These are phyloP conservation scores for Alisma plantagoaquatica DNA, from an alignment of 106 monocot species.

Conservation along the genomic window DNA sequence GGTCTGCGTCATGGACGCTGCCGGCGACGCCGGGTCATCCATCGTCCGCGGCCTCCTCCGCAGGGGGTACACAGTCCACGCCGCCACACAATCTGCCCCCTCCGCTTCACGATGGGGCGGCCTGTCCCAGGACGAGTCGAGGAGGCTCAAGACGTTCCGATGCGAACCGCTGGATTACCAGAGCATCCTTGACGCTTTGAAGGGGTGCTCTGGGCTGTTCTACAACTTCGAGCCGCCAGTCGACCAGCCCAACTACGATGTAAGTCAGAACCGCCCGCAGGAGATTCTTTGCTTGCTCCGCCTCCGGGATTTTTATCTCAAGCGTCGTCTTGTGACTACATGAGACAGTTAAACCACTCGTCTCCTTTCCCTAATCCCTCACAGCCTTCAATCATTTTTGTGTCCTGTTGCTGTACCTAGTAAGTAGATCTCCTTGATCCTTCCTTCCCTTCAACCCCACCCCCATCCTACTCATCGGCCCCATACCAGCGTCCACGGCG, in stretches of 20 bases:
- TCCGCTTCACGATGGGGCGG: background rate
- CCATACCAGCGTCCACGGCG: too few relatives aligned
- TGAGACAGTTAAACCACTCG: too few relatives aligned
- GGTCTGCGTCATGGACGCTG: conserved; percentile 89
- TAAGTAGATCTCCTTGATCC: background rate
- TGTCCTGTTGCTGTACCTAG: too few relatives aligned
- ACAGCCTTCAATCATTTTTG: too few relatives aligned
- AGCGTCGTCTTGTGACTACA: too few relatives aligned
- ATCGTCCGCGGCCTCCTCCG: conserved; percentile 62
- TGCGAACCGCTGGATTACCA: conserved; percentile 83
- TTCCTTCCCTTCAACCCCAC: too few relatives aligned
- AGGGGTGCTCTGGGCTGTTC: conserved; percentile 87
- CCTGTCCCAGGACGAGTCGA: conserved; percentile 14
- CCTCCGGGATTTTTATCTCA: too few relatives aligned
- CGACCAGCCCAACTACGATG: conserved; percentile 51
- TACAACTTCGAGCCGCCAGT: conserved; percentile 55
- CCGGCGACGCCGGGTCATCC: conserved; percentile 31
- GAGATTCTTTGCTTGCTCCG: too few relatives aligned
- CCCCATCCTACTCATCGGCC: too few relatives aligned
- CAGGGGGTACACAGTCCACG: conserved; percentile 76
- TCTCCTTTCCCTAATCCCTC: too few relatives aligned
- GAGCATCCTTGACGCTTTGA: conserved; percentile 68
- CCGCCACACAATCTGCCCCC: conserved; percentile 29
- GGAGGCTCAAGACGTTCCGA: conserved; percentile 44
- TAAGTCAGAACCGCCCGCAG: too few relatives aligned